Evolutionary conservation across 176 grass and related monocot species (phyloP).

Genomic region (Bonia amplexicaulis): DNA sequence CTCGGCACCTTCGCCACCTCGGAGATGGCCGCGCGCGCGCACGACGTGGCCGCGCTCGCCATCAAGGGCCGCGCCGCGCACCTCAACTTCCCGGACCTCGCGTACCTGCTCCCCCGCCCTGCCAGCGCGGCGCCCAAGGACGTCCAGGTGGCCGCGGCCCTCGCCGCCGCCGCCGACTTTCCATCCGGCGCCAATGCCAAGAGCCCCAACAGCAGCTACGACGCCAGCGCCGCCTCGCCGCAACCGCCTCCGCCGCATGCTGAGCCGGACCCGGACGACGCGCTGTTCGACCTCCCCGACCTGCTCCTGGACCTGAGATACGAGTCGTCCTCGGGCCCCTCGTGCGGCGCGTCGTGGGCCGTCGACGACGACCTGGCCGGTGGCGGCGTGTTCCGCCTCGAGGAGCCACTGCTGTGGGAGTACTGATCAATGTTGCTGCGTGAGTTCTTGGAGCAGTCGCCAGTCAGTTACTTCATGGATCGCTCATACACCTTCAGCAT

Average conservation of each 20-base stretch:
- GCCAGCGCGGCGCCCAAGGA: slow-evolving; percentile 41
- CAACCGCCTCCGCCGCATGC: background rate
- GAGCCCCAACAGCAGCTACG: slow-evolving; percentile 19
- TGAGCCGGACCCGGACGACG: slow-evolving; percentile 36
- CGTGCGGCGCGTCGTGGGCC: slow-evolving; percentile 36
- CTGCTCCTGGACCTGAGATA: slow-evolving; percentile 82
- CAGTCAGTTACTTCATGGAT: background rate
- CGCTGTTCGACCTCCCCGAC: slow-evolving; percentile 82
- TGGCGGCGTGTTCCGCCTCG: slow-evolving; percentile 52
- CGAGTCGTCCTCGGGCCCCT: slow-evolving; percentile 31
- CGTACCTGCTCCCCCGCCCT: slow-evolving; percentile 49
- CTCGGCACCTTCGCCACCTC: slow-evolving; percentile 64
- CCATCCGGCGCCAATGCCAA: slow-evolving; percentile 23
- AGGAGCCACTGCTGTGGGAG: slow-evolving; percentile 77
- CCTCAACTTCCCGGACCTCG: slow-evolving; percentile 58
- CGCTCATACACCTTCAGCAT: background rate
- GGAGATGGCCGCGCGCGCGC: slow-evolving; percentile 64
- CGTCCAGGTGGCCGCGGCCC: slow-evolving; percentile 51
- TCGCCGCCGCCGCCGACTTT: slow-evolving; percentile 38
- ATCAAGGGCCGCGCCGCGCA: slow-evolving; percentile 52
- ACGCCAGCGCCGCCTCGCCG: background rate
- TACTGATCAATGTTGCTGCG: slow-evolving; percentile 37
- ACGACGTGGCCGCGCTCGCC: slow-evolving; percentile 70
- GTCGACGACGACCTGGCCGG: slow-evolving; percentile 36
- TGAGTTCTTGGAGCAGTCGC: background rate